These are phyloP conservation scores for Ustilago curta DNA, from an alignment of 1,284 basidiomycete genomes.

Conservation along the genomic window DNA sequence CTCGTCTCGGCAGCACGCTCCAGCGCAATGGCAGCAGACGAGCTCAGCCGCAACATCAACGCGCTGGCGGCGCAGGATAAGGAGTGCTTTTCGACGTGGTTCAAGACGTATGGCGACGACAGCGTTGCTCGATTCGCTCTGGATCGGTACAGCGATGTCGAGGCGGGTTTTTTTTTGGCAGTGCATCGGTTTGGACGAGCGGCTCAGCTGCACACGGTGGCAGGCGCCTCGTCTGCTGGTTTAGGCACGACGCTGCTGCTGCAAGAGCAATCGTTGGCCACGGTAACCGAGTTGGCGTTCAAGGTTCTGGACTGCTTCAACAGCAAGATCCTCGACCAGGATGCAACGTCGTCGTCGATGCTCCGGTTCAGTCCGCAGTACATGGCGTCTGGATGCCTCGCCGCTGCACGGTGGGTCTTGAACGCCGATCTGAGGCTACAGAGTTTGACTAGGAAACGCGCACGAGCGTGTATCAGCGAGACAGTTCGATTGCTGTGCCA, in stretches of 20 bases:
- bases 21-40: slow-evolving; percentile 1
- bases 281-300: slow-evolving; percentile 27
- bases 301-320: slow-evolving; percentile 26
- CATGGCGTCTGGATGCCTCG: slow-evolving; percentile 28
- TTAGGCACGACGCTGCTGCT: slow-evolving; percentile 4
- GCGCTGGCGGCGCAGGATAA: slow-evolving; percentile 14
- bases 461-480: slow-evolving; percentile 18
- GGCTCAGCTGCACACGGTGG: slow-evolving; percentile 9
- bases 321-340: slow-evolving; percentile 27
- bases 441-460: slow-evolving; percentile 7
- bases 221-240: neutral
- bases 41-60: slow-evolving; percentile 14
- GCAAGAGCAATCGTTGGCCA: slow-evolving; percentile 14
- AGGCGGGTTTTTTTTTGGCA: slow-evolving; percentile 19
- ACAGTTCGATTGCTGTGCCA: slow-evolving; percentile 23
- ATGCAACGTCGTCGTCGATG: slow-evolving; percentile 21
- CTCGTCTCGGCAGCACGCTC: slow-evolving; percentile 2
- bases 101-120: slow-evolving; percentile 32
- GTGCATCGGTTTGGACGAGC: slow-evolving; percentile 25
- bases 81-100: slow-evolving; percentile 25
- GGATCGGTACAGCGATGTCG: slow-evolving; percentile 32
- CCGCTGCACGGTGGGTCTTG: slow-evolving; percentile 28
- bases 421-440: neutral
- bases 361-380: slow-evolving; percentile 37
- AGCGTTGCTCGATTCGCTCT: slow-evolving; percentile 26